Evolutionary conservation across 2,329 filamentous ascomycete genomes (phyloP).

Genomic region (Xylaria sp.): DNA sequence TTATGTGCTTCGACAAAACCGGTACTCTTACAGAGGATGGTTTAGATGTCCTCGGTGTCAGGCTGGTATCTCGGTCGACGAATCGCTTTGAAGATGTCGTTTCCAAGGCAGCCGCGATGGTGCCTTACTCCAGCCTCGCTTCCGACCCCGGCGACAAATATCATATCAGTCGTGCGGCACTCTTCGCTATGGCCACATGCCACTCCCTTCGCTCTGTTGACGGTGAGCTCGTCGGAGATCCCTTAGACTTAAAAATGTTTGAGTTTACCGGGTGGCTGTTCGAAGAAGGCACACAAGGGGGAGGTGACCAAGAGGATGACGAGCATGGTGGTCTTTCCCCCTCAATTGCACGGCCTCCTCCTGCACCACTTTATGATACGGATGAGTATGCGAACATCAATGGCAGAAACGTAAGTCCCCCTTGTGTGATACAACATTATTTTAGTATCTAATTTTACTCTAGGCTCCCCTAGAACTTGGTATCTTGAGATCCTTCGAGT

Average conservation of each 20-base stretch:
- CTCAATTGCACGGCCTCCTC: slow-evolving; percentile 87
- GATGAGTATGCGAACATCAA: slow-evolving; percentile 45
- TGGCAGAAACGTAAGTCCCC: slow-evolving; percentile 46
- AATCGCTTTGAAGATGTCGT: slow-evolving; percentile 81
- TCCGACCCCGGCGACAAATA: slow-evolving; percentile 49
- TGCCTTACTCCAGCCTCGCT: slow-evolving; percentile 56
- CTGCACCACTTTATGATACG: slow-evolving; percentile 63
- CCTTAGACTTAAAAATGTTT: slow-evolving; percentile 98
- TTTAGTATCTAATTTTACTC: slow-evolving; percentile 33
- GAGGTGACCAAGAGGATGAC: slow-evolving; percentile 74
- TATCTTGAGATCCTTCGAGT: slow-evolving; percentile 92
- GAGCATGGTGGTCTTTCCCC: slow-evolving; percentile 81
- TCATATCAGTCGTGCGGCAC: slow-evolving; percentile 65
- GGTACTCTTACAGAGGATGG: slow-evolving; percentile 98
- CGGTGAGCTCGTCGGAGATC: slow-evolving; percentile 89
- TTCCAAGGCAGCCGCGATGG: slow-evolving; percentile 69
- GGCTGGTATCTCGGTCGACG: slow-evolving; percentile 74
- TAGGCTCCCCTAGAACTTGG: slow-evolving; percentile 80
- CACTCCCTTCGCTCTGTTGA: slow-evolving; percentile 91
- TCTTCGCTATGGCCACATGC: slow-evolving; percentile 97
- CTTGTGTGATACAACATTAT: not conserved
- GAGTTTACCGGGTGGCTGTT: slow-evolving; percentile 94
- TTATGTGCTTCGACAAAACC: slow-evolving; percentile 98
- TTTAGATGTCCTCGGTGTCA: slow-evolving; percentile 89
- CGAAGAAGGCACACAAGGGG: slow-evolving; percentile 82